Conservation (phyloP, 176 grass and related monocot genomes). For the Puccinellia tenuiflora region DNA sequence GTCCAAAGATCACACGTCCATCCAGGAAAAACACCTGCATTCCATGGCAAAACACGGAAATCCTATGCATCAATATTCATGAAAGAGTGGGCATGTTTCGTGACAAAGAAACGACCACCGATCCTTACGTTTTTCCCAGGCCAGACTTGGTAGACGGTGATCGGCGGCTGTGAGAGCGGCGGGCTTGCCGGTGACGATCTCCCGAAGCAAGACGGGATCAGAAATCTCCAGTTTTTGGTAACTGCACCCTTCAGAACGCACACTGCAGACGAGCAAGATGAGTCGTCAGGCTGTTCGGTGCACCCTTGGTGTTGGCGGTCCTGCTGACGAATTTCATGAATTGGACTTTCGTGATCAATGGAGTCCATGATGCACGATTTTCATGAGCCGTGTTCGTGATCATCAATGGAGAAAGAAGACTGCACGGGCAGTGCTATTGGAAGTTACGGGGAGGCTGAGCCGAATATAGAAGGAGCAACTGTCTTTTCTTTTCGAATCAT, state of each 20-base stretch:
- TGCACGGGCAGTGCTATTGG: neutral
- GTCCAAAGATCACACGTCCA: slow-evolving; percentile 59
- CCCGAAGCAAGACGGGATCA: slow-evolving; percentile 1
- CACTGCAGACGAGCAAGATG: neutral
- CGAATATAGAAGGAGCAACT: neutral
- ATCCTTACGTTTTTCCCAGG: neutral
- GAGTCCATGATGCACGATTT: neutral
- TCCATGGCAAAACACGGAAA: neutral
- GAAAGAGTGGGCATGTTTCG: neutral
- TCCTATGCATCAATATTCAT: neutral
- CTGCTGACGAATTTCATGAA: neutral
- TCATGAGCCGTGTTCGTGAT: too few species aligned
- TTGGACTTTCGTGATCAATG: neutral
- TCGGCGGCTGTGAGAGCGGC: neutral
- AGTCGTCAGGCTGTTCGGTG: neutral
- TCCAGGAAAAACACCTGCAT: slow-evolving; percentile 72
- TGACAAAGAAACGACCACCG: neutral
- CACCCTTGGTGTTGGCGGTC: neutral
- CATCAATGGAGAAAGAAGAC: neutral
- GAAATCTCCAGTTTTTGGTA: neutral
- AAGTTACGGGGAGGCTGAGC: too few species aligned
- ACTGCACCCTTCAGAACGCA: neutral
- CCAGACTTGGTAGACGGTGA: slow-evolving; percentile 24
- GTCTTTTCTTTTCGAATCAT: too few species aligned
- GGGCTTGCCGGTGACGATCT: neutral